A percentile compares a stretch with the other conserved stretches of the same genome.
Conservation (phyloP, 1,139 yeast species). For the Pneumocystis jirovecii region DNA sequence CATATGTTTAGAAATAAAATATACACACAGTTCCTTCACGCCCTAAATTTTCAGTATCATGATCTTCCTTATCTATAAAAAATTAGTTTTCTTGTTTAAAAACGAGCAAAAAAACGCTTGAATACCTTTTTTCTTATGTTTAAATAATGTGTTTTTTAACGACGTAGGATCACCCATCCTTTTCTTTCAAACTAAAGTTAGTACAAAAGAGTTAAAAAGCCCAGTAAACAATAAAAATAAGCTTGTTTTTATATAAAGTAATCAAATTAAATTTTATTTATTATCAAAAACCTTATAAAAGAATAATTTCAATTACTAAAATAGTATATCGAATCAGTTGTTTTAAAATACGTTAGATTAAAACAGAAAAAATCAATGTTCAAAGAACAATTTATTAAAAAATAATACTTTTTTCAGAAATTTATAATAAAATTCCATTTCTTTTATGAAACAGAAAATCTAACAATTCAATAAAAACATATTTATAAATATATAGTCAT, state of each 20-base stretch:
- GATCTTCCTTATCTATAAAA: not conserved
- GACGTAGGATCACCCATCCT: not conserved
- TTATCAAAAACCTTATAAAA: not conserved
- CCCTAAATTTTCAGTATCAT: not conserved
- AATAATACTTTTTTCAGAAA: not conserved
- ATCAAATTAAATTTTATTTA: too few species aligned
- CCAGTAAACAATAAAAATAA: not conserved
- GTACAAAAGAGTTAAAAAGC: not conserved
- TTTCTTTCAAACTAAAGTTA: not conserved
- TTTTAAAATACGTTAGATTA: not conserved
- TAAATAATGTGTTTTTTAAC: not conserved
- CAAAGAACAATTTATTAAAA: too few species aligned
- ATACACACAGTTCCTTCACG: not conserved
- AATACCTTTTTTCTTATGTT: not conserved
- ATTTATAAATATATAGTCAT: not conserved
- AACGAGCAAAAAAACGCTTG: not conserved
- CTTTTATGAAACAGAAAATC: not conserved
- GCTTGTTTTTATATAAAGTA: not conserved
- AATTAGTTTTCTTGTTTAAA: not conserved
- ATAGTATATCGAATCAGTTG: not conserved
- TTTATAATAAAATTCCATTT: not conserved
- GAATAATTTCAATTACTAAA: not conserved
- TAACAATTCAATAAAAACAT: not conserved
- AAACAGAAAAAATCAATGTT: too few species aligned
- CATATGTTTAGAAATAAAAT: not conserved